Conservation (phyloP, 140 eudicot species). For the Oenanthe javanica region DNA sequence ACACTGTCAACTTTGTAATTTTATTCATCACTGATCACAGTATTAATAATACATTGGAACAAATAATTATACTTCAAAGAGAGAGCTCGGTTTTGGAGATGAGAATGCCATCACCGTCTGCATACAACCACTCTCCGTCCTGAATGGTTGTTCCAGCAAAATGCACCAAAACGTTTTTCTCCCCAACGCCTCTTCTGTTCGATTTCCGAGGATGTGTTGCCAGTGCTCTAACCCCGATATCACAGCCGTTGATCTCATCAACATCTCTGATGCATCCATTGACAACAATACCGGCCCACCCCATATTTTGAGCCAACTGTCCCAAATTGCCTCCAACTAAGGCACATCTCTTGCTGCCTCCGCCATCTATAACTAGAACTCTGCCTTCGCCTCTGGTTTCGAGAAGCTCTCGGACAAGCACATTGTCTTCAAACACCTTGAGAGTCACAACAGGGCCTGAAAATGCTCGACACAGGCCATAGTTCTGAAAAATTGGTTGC, state of each 20-base stretch:
- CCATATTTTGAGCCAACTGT: conserved; percentile 71
- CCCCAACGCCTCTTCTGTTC: conserved; percentile 58
- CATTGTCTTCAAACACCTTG: conserved; percentile 81
- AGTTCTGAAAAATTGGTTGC: conserved; percentile 64
- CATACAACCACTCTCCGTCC: conserved; percentile 84
- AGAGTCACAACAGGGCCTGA: conserved; percentile 74
- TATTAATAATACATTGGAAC: neutral
- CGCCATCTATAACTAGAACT: conserved; percentile 77
- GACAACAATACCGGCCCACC: conserved; percentile 83
- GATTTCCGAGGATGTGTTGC: conserved; percentile 87
- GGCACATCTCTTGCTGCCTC: conserved; percentile 89
- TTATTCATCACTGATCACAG: neutral
- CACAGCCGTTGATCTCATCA: conserved; percentile 78
- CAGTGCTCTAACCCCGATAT: conserved; percentile 80
- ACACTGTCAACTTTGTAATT: neutral
- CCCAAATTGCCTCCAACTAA: conserved; percentile 86
- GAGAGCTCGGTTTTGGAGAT: conserved; percentile 66
- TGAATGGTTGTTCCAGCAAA: conserved; percentile 55
- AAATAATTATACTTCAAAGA: conserved; percentile 17
- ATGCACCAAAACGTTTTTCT: conserved; percentile 45
- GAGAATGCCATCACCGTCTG: conserved; percentile 82
- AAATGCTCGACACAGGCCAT: conserved; percentile 65
- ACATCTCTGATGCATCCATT: conserved; percentile 85
- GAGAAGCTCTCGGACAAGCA: conserved; percentile 64
- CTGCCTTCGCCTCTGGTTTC: conserved; percentile 71